Percentiles rank a stretch among this genome's conserved stretches.
Evolutionary conservation across 2,329 filamentous ascomycete genomes (phyloP).

Genomic region (Xylariomycetidae sp.): DNA sequence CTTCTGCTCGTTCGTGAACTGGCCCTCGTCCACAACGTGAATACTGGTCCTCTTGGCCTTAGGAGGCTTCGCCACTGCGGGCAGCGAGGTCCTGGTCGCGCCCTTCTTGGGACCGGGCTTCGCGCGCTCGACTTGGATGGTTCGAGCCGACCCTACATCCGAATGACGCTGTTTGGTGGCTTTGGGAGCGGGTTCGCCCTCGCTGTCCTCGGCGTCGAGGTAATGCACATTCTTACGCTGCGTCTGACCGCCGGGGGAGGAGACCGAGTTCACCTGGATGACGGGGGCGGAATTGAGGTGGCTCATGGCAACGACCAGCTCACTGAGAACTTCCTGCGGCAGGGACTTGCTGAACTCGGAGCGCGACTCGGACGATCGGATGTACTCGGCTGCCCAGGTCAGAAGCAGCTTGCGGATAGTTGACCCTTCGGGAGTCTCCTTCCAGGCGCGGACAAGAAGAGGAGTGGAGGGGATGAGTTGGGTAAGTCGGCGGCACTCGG

Average conservation of each 20-base stretch:
- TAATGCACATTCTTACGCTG: constrained; percentile 44
- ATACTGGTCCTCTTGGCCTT: constrained; percentile 26
- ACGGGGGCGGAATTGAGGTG: constrained; percentile 38
- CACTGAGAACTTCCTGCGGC: constrained; percentile 56
- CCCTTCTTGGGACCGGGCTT: constrained; percentile 21
- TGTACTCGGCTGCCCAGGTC: constrained; percentile 58
- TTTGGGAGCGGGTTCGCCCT: constrained; percentile 28
- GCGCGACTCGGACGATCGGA: constrained; percentile 49
- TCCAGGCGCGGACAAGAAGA: constrained; percentile 55
- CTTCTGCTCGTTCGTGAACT: constrained; percentile 37
- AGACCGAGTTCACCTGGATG: constrained; percentile 23
- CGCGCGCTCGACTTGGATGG: constrained; percentile 12
- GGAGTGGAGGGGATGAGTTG: constrained; percentile 51
- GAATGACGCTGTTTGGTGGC: constrained; percentile 35
- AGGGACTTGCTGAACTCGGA: constrained; percentile 55
- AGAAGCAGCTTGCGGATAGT: constrained; percentile 53
- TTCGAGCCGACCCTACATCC: constrained; percentile 22
- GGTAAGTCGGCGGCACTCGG: constrained; percentile 46
- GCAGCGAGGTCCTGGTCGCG: constrained; percentile 23
- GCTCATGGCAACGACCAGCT: constrained; percentile 58
- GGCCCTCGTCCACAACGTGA: constrained; percentile 20
- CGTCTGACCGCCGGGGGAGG: constrained; percentile 12
- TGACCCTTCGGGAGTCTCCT: constrained; percentile 55
- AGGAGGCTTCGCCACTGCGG: constrained; percentile 20
- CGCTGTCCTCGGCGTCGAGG: constrained; percentile 36